A percentile compares a stretch with the other conserved stretches of the same genome.
Evolutionary conservation across 768 basidiomycete species (phyloP).

Genomic region (Pisolithus marmoratus): DNA sequence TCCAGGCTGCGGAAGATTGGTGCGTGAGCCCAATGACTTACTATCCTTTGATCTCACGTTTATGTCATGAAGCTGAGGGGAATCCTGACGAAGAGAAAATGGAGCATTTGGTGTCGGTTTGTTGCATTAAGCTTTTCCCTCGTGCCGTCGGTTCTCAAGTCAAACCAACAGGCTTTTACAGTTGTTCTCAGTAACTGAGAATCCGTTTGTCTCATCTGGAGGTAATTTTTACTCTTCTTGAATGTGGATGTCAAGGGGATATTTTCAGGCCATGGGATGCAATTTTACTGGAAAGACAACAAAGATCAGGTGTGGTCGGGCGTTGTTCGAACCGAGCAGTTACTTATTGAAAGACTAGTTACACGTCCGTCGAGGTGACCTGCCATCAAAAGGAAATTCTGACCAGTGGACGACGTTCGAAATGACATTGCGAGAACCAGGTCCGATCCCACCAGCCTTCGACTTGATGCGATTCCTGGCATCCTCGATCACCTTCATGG

Average conservation of each 20-base stretch:
- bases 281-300: constrained; percentile 93
- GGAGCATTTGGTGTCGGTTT: constrained; percentile 89
- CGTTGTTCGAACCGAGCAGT: too few species aligned
- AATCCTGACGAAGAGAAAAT: constrained; percentile 95
- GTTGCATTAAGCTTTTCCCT: constrained; percentile 10
- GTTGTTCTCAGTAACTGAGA: constrained; percentile 80
- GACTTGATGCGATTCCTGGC: constrained; percentile 87
- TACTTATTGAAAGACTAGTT: constrained; percentile 40
- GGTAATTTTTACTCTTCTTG: constrained; percentile 32
- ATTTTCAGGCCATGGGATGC: constrained; percentile 77
- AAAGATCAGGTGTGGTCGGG: constrained; percentile 64
- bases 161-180: constrained; percentile 55
- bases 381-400: constrained; percentile 36
- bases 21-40: constrained; percentile 19
- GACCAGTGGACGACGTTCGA: constrained; percentile 82
- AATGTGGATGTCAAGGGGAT: constrained; percentile 15
- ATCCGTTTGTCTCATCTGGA: constrained; percentile 78
- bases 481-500: constrained; percentile 93
- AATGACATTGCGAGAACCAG: constrained; percentile 79
- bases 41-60: neutral
- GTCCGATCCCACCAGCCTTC: constrained; percentile 74
- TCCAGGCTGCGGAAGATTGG: constrained; percentile 84
- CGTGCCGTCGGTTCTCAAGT: neutral
- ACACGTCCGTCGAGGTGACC: constrained; percentile 71
- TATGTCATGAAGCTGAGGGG: constrained; percentile 61